phyloP scores from a whole-genome alignment of 2,329 filamentous ascomycete species.

The Fusarium scirpi region DNA sequence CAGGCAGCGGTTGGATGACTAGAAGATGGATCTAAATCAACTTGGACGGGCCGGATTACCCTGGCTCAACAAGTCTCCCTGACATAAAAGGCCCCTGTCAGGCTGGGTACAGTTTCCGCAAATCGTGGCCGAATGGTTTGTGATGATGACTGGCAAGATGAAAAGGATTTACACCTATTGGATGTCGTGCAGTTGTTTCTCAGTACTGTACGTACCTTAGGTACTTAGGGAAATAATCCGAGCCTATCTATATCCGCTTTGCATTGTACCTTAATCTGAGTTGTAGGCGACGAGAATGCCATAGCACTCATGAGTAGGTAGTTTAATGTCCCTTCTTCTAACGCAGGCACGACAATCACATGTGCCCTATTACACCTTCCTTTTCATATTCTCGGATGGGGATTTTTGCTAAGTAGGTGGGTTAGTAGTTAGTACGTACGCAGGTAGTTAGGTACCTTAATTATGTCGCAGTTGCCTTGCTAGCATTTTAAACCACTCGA shows the following conservation, averaged over 20 bases:
- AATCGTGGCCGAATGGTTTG: conserved; percentile 33
- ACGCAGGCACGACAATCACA: conserved; percentile 23
- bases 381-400: background rate
- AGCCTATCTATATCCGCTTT: background rate
- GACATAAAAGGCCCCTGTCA: conserved; percentile 25
- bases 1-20: conserved; percentile 26
- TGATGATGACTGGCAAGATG: conserved; percentile 29
- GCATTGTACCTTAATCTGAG: background rate
- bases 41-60: conserved; percentile 39
- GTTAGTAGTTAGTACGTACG: background rate
- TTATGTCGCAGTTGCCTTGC: background rate
- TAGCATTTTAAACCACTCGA: conserved; percentile 15
- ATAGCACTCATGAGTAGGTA: background rate
- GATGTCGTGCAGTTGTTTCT: background rate
- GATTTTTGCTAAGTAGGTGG: background rate
- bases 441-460: background rate
- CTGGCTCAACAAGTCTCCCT: conserved; percentile 29
- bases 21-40: conserved; percentile 45
- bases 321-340: conserved; percentile 8
- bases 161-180: conserved; percentile 27
- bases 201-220: background rate
- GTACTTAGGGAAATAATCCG: background rate
- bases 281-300: background rate
- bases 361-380: background rate
- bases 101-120: conserved; percentile 37